Base-by-base conservation (phyloP, 495 filamentous ascomycete species). In the Aspergillus nidulans region DNA sequence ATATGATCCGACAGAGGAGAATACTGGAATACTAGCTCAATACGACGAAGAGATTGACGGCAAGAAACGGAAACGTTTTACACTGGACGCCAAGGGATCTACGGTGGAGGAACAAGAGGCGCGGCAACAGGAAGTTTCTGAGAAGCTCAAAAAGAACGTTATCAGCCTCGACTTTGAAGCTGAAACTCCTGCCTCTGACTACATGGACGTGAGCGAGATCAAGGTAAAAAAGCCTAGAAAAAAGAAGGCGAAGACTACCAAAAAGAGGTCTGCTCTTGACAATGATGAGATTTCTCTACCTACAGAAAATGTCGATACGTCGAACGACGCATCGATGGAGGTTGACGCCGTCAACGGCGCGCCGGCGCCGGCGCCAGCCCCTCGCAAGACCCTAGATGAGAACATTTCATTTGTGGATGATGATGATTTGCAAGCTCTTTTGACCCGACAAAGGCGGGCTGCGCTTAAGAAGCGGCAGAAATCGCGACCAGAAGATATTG, bases 11-110 rank as follows among this genome's bases (percentile, higher is more conserved):
- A 76, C 83, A 15, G 84, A 84, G 52, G 80, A 79, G 49, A 87
- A 83, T 47, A 75, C 84, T 52, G 79, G 76, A 45, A 80, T 98
- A 24, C 73, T 98, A 42, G 79, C 84, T 20, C 90, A 98, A 53
- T 98, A 98, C 65, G 94, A 97, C 60, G 92, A 96, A 63, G 92
- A 95, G 63, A 95, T 96, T 44, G 82, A 89, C 38, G 91, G 91
- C 51, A 96, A 95, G 74, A 94, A 92, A 71, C 80, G 82, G 46
- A 97, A 95, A 71, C 76, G 78, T 15, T 97, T 98, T 64, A 95
- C 88, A 0, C 73, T 98, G 26, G 90, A 91, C 67, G 85, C 83
- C 1, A 75, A 82, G 52, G 91, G 89, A 19, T 85, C 81, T 34
- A 83, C 82, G 5, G 68, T 74, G 9, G 88, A 92, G 60, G 74